These are phyloP conservation scores for Fraxinus sp. DNA, from an alignment of 305 asterid species.

Conservation along the genomic window DNA sequence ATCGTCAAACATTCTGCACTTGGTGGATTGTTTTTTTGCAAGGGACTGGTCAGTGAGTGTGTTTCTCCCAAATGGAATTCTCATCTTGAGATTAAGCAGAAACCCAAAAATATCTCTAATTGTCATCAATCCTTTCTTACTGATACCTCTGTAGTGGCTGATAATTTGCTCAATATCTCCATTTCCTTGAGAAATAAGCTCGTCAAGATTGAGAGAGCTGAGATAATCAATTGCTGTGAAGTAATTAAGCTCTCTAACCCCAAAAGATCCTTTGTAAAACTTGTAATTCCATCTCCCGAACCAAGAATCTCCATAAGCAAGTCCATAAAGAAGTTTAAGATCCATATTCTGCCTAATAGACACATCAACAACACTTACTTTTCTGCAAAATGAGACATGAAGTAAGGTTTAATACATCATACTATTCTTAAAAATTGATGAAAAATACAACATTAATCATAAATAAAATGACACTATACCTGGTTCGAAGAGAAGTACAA, in stretches of 20 bases:
- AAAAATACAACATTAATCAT: background rate
- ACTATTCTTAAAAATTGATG: background rate
- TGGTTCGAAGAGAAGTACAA: slow-evolving; percentile 50
- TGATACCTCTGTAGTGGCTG: slow-evolving; percentile 50
- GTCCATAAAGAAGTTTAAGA: slow-evolving; percentile 64
- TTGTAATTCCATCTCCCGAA: slow-evolving; percentile 86
- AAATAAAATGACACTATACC: slow-evolving; percentile 37
- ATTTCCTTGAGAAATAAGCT: slow-evolving; percentile 34
- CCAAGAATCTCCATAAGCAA: slow-evolving; percentile 81
- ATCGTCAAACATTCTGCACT: slow-evolving; percentile 59
- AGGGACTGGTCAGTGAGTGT: slow-evolving; percentile 7
- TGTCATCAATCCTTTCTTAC: slow-evolving; percentile 49
- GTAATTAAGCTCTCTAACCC: slow-evolving; percentile 61
- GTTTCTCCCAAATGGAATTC: slow-evolving; percentile 29
- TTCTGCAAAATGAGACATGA: slow-evolving; percentile 32
- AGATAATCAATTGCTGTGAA: slow-evolving; percentile 53
- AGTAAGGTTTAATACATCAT: background rate
- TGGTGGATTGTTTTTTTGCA: slow-evolving; percentile 38
- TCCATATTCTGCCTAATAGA: slow-evolving; percentile 69
- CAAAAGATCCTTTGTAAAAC: slow-evolving; percentile 78
- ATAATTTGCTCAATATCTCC: slow-evolving; percentile 43
- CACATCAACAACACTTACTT: slow-evolving; percentile 70
- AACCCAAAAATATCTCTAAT: slow-evolving; percentile 62
- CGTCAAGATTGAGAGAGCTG: slow-evolving; percentile 60
- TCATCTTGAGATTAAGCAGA: slow-evolving; percentile 51